Base-by-base conservation (phyloP, 31 red algal species). In the Odonthalia washingtoniensis region DNA sequence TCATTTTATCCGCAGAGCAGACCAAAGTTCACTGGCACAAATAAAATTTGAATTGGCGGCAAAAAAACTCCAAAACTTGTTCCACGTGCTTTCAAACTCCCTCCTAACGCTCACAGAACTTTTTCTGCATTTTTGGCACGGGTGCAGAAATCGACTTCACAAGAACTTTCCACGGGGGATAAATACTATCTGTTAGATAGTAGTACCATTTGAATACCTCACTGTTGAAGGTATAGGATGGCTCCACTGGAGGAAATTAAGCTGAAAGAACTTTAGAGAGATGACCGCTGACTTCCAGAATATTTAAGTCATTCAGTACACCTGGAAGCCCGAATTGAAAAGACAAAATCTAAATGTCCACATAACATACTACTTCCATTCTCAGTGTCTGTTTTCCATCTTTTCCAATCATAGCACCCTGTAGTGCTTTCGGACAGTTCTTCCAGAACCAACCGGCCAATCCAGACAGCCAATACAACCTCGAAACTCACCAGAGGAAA, bases 141-240 rank as follows among this genome's bases (percentile, higher is more conserved):
- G n/a, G n/a, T n/a, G n/a, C n/a, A n/a, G n/a, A n/a, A n/a, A n/a
- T n/a, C n/a, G n/a, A n/a, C n/a, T n/a, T n/a, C n/a, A n/a, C n/a
- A n/a, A n/a, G n/a, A n/a, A n/a, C n/a, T n/a, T n/a, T n/a, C n/a
- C n/a, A 88, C 5, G 12, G 27, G 9, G 74, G 85, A 35, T 88
- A 88, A 32, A 88, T 79, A 0, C 85, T 75, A 68, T 88, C 57
- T 4, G 85, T 66, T 5, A 79, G 40, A 63, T 88, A 78, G 33
- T 88, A 78, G 4, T 39, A 79, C 85, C 69, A 88, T n/a, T 46
- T 37, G 18, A 78, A 44, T 32, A 30, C 38, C 28, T 35, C 3
- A 2, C 84, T 43, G 21, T 28, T n/a, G 4, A 87, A 42, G 46
- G 69, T 88, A 31, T 46, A 41, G 12, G 42, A 40, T 2, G 74